Conservation (phyloP, 495 filamentous ascomycete species). For the Neurospora pannonica region DNA sequence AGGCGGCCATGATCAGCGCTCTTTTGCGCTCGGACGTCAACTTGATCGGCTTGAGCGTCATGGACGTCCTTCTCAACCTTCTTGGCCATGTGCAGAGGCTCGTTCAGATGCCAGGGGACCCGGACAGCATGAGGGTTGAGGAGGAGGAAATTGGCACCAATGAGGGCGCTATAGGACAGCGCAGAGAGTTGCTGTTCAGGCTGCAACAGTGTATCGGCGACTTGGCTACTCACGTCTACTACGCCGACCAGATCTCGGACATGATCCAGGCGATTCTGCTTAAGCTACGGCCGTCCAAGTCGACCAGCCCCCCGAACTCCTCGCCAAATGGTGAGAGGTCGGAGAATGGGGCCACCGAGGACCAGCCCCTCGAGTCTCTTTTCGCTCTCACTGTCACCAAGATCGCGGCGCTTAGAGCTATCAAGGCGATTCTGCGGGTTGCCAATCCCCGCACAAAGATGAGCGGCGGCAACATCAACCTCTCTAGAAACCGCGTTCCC, state of each 20-base stretch:
- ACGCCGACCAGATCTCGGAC: slow-evolving; percentile 85
- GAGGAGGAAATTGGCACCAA: slow-evolving; percentile 17
- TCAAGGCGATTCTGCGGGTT: slow-evolving; percentile 70
- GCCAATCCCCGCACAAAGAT: slow-evolving; percentile 58
- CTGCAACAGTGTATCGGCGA: slow-evolving; percentile 72
- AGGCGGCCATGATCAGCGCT: slow-evolving; percentile 65
- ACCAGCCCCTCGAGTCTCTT: slow-evolving; percentile 44
- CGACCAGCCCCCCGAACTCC: slow-evolving; percentile 31
- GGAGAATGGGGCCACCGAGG: slow-evolving; percentile 20
- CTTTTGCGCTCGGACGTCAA: slow-evolving; percentile 82
- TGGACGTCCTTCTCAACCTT: slow-evolving; percentile 77
- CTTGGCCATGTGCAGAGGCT: slow-evolving; percentile 68
- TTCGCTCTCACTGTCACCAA: slow-evolving; percentile 69
- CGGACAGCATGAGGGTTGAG: slow-evolving; percentile 29
- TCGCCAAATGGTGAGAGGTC: slow-evolving; percentile 29
- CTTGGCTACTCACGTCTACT: slow-evolving; percentile 89
- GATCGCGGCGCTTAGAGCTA: slow-evolving; percentile 64
- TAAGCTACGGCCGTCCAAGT: slow-evolving; percentile 57
- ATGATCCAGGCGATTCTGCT: slow-evolving; percentile 74
- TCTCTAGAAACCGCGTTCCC: slow-evolving; percentile 63
- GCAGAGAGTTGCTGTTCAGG: slow-evolving; percentile 49
- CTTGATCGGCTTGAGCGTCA: slow-evolving; percentile 86
- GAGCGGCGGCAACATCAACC: slow-evolving; percentile 47
- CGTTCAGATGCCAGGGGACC: slow-evolving; percentile 51
- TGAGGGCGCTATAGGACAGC: slow-evolving; percentile 18